Conservation (phyloP, 2,329 filamentous ascomycete species). For the Epichloe bromicola region DNA sequence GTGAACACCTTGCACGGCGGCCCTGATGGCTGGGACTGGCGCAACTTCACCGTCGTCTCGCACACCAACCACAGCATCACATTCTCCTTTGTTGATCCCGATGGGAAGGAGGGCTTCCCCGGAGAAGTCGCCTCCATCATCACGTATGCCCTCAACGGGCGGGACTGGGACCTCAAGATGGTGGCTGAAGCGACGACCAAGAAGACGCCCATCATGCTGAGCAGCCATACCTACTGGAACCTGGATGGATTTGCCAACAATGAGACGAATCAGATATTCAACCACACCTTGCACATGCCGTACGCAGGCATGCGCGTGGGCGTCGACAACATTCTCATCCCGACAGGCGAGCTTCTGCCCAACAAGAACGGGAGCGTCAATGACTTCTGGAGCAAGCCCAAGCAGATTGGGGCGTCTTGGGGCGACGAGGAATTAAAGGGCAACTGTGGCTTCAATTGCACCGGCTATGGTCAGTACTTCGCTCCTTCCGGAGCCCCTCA, state of each 20-base stretch:
- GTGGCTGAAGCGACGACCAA: constrained; percentile 56
- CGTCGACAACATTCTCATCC: constrained; percentile 59
- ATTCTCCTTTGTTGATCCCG: constrained; percentile 60
- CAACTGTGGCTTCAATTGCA: constrained; percentile 73
- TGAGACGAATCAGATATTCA: constrained; percentile 48
- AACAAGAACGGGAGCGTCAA: constrained; percentile 57
- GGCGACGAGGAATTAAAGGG: constrained; percentile 46
- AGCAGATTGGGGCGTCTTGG: constrained; percentile 63
- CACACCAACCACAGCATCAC: constrained; percentile 57
- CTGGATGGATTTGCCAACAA: constrained; percentile 68
- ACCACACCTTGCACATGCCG: constrained; percentile 62
- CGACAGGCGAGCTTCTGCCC: constrained; percentile 61
- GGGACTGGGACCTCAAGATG: constrained; percentile 63
- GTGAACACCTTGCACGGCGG: constrained; percentile 58
- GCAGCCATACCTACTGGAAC: constrained; percentile 67
- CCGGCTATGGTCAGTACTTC: constrained; percentile 59
- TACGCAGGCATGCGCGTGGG: constrained; percentile 58
- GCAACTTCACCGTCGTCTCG: constrained; percentile 64
- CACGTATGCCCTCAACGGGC: constrained; percentile 55
- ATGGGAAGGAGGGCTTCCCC: constrained; percentile 65
- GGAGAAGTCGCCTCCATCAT: constrained; percentile 63
- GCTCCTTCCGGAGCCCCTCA: background rate
- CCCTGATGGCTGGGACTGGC: constrained; percentile 60
- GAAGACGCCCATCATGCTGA: constrained; percentile 75
- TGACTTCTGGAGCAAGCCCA: constrained; percentile 72